Base-by-base conservation (phyloP, 495 filamentous ascomycete genomes). In the Annulohypoxylon nitens region DNA sequence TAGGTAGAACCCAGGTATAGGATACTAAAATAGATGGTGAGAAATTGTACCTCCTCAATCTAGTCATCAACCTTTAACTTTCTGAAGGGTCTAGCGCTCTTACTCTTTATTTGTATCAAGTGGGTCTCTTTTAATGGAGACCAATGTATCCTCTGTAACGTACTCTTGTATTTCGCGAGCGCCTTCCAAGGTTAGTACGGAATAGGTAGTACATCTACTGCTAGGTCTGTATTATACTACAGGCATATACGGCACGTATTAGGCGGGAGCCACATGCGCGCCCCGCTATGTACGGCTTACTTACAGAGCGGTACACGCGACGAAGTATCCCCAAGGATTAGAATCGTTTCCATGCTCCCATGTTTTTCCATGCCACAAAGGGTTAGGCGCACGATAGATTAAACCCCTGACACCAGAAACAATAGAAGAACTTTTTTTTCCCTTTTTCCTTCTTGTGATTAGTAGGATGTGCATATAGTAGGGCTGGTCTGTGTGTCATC, bases 241-340 rank as follows among this genome's bases (percentile, higher is more conserved):
- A 50, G 54, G 53, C 64, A 41, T 47, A 26, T 14, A 37, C 58
- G 23, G 39, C 48, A 70, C 48, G 55, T 62, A 66, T 30, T 48
- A 53, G 58, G 59, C 69, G 63, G 69, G 58, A 67, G 51, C 69
- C 69, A 63, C 69, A 72, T 72, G 69, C 34, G 41, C 62, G 69
- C 64, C 64, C 69, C 69, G 69, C 69, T 63, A 67, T 63, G 63
- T 61, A 62, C 30, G 69, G 63, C 63, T 71, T 71, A 71, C 69
- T 62, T 71, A 67, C 69, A 71, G 62, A 57, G 20, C 62, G 37
- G 48, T 54, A 71, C 63, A 67, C 43, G 69, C 63, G 51, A 72
- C 41, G 69, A 62, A 39, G 47, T 72, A 67, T 57, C 48, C 33
- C 30, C 33, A 16, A 57, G 33, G 53, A 37, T 20, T 57, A 18